Evolutionary conservation across 2,329 filamentous ascomycete genomes (phyloP), one percentile per base, ranked within the genome.

Genomic region (Penicillium olsonii): DNA sequence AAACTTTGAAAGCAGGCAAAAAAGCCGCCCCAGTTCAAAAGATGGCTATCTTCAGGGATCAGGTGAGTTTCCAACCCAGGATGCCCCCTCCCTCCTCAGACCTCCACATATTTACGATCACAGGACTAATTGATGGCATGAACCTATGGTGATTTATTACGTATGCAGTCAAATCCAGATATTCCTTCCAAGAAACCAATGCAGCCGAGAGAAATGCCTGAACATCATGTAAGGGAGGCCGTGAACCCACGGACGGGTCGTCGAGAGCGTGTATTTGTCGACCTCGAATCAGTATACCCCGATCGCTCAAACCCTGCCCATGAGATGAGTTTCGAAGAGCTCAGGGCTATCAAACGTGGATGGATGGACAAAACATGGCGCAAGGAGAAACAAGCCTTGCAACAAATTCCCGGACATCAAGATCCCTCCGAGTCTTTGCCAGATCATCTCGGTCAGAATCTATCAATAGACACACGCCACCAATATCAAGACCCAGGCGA

Each of bases 31-130:
- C 80, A 26, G 81, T 80, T 45, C 80, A 86, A 45, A 97, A 96
- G 78, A 87, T 99, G 85, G 78, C 87, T 66, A 83, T 99, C 38
- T 99, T 96, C 78, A 92, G 89, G 79, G 94, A 99, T 79, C 79
- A 88, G 88, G 94, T 99, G 87, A 87, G 90, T 81, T 68, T 12
- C 37, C 64, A 64, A 55, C 63, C 42, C 31, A 63, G 60, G 68
- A 67, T 61, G 58, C 56, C 57, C 61, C 56, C 56, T 60, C 57
- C 60, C 65, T 61, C 68, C 65, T 69, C 64, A 70, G 69, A 72
- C 61, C 68, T 73, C 78, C 81, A 80, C 71, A 79, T 90, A 83
- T 94, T 94, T 90, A 94, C 91, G 80, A 85, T 82, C 79, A 83
- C 83, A 96, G 92, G 91, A 96, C 92, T 96, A 96, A 96, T 92